A percentile compares a stretch with the other conserved stretches of the same genome.
These are phyloP conservation scores for Gossypium lobatum DNA, from an alignment of 441 rosid species.

Conservation along the genomic window DNA sequence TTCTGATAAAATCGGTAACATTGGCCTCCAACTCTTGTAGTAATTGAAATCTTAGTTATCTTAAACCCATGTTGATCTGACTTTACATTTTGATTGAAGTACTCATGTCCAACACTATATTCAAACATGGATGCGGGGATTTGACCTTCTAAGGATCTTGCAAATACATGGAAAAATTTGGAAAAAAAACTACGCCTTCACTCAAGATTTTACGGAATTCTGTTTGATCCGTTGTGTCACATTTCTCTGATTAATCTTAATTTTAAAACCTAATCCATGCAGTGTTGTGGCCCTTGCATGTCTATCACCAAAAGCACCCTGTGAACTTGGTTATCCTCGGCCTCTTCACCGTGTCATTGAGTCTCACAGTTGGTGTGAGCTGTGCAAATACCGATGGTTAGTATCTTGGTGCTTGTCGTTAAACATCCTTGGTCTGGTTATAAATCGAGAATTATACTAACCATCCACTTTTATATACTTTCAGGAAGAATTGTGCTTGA, in stretches of 20 bases:
- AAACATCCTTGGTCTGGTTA: slow-evolving; percentile 8
- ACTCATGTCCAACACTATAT: background rate
- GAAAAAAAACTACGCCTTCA: background rate
- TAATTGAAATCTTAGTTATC: background rate
- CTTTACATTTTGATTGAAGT: background rate
- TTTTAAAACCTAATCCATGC: slow-evolving; percentile 24
- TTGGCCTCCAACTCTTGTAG: background rate
- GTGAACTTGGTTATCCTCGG: slow-evolving; percentile 76
- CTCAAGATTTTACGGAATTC: background rate
- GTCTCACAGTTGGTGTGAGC: slow-evolving; percentile 79
- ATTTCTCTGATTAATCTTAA: background rate
- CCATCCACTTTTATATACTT: slow-evolving; percentile 1
- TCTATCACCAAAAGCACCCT: slow-evolving; percentile 94
- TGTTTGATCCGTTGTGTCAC: background rate
- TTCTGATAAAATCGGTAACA: background rate
- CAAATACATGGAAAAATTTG: background rate
- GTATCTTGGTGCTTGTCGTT: slow-evolving; percentile 9
- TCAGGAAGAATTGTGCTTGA: slow-evolving; percentile 90
- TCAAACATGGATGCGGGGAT: background rate
- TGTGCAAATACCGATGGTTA: slow-evolving; percentile 87
- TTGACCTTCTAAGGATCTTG: background rate
- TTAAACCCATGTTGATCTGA: background rate
- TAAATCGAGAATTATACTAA: background rate
- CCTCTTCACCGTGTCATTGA: slow-evolving; percentile 77
- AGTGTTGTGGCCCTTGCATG: slow-evolving; percentile 87